Conservation (phyloP, 1,284 basidiomycete species). For the Puccinia coronata region DNA sequence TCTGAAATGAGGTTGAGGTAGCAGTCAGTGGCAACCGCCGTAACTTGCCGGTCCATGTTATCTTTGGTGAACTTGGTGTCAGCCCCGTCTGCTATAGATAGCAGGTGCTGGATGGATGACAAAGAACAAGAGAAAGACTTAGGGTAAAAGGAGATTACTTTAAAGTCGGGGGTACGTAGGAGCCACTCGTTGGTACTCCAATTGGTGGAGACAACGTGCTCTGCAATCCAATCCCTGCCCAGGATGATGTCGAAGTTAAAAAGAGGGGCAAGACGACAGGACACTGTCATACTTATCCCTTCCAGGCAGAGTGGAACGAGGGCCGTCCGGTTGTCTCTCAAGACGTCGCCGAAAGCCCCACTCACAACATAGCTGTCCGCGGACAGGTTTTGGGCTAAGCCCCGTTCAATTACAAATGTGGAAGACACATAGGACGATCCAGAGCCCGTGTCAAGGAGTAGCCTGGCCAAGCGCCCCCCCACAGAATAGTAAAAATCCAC, state of each 20-base stretch:
- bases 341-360: neutral
- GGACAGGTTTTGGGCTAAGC: neutral
- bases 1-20: neutral
- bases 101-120: neutral
- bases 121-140: neutral
- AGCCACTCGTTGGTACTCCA: conserved; percentile 10
- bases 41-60: neutral
- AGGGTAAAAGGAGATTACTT: too few species aligned
- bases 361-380: neutral
- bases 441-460: conserved; percentile 18
- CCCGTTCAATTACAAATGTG: neutral
- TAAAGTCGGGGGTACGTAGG: too few species aligned
- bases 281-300: neutral
- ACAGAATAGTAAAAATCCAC: neutral
- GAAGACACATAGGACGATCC: too few species aligned
- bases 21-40: neutral
- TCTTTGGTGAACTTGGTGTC: neutral
- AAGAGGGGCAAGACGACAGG: neutral
- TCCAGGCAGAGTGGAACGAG: neutral
- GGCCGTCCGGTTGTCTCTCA: neutral
- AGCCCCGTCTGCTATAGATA: neutral
- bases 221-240: conserved; percentile 2
- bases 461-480: neutral
- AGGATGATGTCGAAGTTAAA: neutral
- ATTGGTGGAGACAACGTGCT: neutral